phyloP scores from a whole-genome alignment of 768 basidiomycete species.

The Termitomyces heimii region DNA sequence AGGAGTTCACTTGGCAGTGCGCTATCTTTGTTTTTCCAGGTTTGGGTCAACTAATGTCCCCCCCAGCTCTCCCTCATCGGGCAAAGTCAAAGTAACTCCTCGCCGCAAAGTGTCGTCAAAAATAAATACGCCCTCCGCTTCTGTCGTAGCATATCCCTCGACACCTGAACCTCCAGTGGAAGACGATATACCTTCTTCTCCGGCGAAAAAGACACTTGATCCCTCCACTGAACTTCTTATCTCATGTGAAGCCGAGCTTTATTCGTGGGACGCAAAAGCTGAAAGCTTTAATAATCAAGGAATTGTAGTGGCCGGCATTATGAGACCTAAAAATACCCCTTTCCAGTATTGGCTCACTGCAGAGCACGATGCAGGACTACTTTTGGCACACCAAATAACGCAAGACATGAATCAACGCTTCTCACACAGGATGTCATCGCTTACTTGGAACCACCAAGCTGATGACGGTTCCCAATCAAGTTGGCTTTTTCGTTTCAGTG shows the following conservation, averaged over 20 bases:
- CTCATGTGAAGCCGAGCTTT: constrained; percentile 49
- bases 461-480: constrained; percentile 54
- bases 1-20: constrained; percentile 79
- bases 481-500: constrained; percentile 76
- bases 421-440: constrained; percentile 54
- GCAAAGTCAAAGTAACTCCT: constrained; percentile 22
- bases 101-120: constrained; percentile 24
- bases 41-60: background rate
- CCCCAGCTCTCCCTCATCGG: constrained; percentile 28
- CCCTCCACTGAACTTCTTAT: constrained; percentile 26
- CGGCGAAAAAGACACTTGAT: constrained; percentile 8
- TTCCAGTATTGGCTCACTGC: constrained; percentile 61
- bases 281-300: constrained; percentile 49
- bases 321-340: constrained; percentile 32
- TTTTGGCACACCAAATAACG: constrained; percentile 57
- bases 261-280: constrained; percentile 50
- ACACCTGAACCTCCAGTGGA: constrained; percentile 1
- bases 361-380: constrained; percentile 38
- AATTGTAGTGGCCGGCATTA: constrained; percentile 48
- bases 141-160: constrained; percentile 1
- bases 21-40: constrained; percentile 24
- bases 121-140: constrained; percentile 14
- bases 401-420: constrained; percentile 70
- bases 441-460: constrained; percentile 84
- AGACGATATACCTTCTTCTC: background rate